Percentiles rank a stretch among this genome's conserved stretches.
These are phyloP conservation scores for Cystobasidium ongulense DNA, from an alignment of 768 basidiomycete genomes.

Conservation along the genomic window DNA sequence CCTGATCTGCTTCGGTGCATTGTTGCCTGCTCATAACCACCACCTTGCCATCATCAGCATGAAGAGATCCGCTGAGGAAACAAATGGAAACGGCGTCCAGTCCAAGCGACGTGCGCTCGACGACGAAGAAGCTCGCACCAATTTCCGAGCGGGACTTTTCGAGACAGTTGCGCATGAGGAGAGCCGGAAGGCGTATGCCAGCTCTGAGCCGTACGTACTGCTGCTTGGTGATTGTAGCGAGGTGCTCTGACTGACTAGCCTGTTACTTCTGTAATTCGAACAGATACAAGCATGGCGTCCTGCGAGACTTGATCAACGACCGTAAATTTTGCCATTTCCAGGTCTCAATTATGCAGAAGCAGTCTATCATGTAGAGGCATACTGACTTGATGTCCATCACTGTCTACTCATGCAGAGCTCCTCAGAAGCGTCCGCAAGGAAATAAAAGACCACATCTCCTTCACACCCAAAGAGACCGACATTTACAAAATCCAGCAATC, in stretches of 20 bases:
- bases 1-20: too few relatives aligned
- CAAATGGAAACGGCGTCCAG: background rate
- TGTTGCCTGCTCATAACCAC: background rate
- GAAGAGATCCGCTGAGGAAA: background rate
- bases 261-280: conserved; percentile 5
- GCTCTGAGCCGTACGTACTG: conserved; percentile 5
- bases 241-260: conserved; percentile 6
- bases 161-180: background rate
- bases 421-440: conserved; percentile 74
- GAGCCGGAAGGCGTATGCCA: conserved; percentile 1
- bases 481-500: conserved; percentile 99
- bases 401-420: conserved; percentile 69
- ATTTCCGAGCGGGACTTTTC: conserved; percentile 6
- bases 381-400: background rate
- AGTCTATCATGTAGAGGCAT: too few relatives aligned
- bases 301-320: conserved; percentile 31
- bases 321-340: background rate
- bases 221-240: background rate
- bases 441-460: conserved; percentile 66
- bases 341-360: too few relatives aligned
- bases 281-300: conserved; percentile 14
- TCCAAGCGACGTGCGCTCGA: conserved; percentile 1
- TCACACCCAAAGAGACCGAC: conserved; percentile 92
- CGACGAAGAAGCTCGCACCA: background rate
- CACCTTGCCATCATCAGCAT: background rate